phyloP scores from a whole-genome alignment of 2,329 filamentous ascomycete genomes.

The Sporothrix schenckii region DNA sequence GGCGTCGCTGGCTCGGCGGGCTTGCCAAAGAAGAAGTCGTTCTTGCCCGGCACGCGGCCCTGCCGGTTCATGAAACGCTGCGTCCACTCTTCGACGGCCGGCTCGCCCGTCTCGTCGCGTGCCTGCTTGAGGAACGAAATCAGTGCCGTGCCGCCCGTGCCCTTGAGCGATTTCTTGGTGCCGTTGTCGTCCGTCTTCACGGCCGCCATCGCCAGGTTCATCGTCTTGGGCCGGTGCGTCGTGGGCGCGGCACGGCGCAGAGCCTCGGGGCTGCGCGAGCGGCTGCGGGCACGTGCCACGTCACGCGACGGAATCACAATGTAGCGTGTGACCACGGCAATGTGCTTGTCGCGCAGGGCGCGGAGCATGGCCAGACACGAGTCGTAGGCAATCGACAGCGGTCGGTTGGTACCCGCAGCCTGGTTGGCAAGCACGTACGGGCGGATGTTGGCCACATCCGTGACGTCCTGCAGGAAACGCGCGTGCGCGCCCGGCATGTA shows the following conservation, averaged over 20 bases:
- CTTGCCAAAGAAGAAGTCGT: constrained; percentile 63
- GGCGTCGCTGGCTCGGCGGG: constrained; percentile 46
- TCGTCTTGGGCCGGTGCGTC: constrained; percentile 32
- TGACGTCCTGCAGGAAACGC: constrained; percentile 81
- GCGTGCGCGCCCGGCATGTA: constrained; percentile 97
- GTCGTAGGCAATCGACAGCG: constrained; percentile 81
- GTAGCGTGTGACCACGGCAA: constrained; percentile 93
- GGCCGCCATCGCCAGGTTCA: constrained; percentile 32
- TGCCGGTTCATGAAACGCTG: constrained; percentile 60
- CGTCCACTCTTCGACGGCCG: constrained; percentile 72
- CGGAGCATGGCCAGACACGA: constrained; percentile 75
- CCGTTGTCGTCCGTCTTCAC: constrained; percentile 34
- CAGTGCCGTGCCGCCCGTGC: constrained; percentile 89
- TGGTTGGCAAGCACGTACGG: constrained; percentile 69
- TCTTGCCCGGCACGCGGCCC: constrained; percentile 53
- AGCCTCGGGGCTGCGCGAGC: constrained; percentile 60
- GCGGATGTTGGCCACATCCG: constrained; percentile 81
- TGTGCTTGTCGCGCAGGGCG: constrained; percentile 85
- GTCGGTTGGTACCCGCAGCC: constrained; percentile 55
- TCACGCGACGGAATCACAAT: constrained; percentile 87
- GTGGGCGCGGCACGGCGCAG: constrained; percentile 38
- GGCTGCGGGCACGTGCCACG: constrained; percentile 61
- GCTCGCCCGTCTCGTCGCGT: constrained; percentile 91
- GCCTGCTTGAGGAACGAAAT: constrained; percentile 98
- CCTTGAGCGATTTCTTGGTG: constrained; percentile 65